A percentile compares a stretch with the other conserved stretches of the same genome.
phyloP scores from a whole-genome alignment of 2,329 filamentous ascomycete genomes.

The Colletotrichum limetticola region DNA sequence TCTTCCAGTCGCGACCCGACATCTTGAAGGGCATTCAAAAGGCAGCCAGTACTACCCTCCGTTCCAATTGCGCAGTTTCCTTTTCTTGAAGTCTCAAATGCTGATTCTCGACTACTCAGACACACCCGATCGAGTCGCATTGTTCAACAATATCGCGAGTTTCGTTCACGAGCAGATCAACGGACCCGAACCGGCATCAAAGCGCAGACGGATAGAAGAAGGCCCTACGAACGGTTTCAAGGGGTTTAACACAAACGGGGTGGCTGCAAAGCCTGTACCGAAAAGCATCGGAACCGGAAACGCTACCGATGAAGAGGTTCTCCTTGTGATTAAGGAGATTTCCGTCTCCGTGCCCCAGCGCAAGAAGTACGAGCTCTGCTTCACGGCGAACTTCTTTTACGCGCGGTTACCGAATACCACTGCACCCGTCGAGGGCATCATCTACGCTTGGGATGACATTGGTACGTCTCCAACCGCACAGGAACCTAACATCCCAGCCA shows the following conservation, averaged over 20 bases:
- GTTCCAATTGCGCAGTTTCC: not conserved
- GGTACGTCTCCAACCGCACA: slow-evolving; percentile 51
- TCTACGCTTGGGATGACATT: slow-evolving; percentile 71
- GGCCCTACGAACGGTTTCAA: slow-evolving; percentile 43
- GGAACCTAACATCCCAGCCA: not conserved
- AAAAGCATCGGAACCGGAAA: slow-evolving; percentile 44
- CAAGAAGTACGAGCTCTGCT: slow-evolving; percentile 75
- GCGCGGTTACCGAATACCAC: slow-evolving; percentile 63
- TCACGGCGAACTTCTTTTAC: slow-evolving; percentile 69
- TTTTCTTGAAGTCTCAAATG: not conserved
- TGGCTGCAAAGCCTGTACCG: slow-evolving; percentile 33
- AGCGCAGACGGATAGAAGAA: slow-evolving; percentile 63
- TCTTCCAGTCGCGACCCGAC: slow-evolving; percentile 67
- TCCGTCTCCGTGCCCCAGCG: slow-evolving; percentile 74
- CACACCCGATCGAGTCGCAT: slow-evolving; percentile 57
- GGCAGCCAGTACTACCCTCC: slow-evolving; percentile 58
- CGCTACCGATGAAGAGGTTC: slow-evolving; percentile 60
- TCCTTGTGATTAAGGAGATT: slow-evolving; percentile 73
- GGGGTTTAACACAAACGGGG: slow-evolving; percentile 37
- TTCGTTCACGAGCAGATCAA: slow-evolving; percentile 60
- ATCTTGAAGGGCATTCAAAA: slow-evolving; percentile 64
- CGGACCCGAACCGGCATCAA: slow-evolving; percentile 58
- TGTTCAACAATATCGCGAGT: slow-evolving; percentile 67
- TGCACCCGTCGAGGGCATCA: slow-evolving; percentile 62
- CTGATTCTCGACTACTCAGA: slow-evolving; percentile 49